Evolutionary conservation across 805 yeast species (phyloP), one percentile per base, ranked within the genome.

Genomic region (Yarrowia osloensis): DNA sequence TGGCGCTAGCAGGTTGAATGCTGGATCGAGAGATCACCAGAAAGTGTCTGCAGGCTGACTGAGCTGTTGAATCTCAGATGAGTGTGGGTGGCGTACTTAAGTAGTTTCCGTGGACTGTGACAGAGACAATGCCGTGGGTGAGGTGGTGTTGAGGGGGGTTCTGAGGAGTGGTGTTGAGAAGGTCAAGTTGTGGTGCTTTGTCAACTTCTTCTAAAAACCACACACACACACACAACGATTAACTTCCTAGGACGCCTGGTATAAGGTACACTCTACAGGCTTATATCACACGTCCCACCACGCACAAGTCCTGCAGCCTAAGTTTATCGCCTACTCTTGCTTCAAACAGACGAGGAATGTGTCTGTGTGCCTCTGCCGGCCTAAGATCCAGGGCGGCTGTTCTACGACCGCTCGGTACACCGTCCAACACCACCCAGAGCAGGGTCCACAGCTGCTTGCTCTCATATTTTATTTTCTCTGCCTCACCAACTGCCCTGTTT

Each of bases 321-420:
- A 57, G 63, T 57, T 57, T 57, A 57, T 57, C 63, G 63, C 63
- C 63, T 57, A 26, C 63, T 57, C 63, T 57, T 57, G 49, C 63
- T 57, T 28, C 63, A 57, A 57, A 19, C 35, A 57, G 55, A 49
- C 55, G 11, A 22, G 19, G 29, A 24, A 24, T 22, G 44, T 39
- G n/a, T n/a, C n/a, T n/a, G n/a, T n/a, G n/a, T n/a, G n/a, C n/a
- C n/a, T n/a, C n/a, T n/a, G n/a, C n/a, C n/a, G n/a, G n/a, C n/a
- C n/a, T n/a, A n/a, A n/a, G n/a, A n/a, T n/a, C n/a, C n/a, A n/a
- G n/a, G n/a, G n/a, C n/a, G n/a, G n/a, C n/a, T n/a, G n/a, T n/a
- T n/a, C n/a, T n/a, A n/a, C n/a, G n/a, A n/a, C n/a, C n/a, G n/a
- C n/a, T n/a, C n/a, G n/a, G n/a, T n/a, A n/a, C n/a, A n/a, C n/a